Percentiles rank a stretch among this genome's conserved stretches.
Evolutionary conservation across 352 stramenopile species (phyloP).

Genomic region (Globisporangium mamillatum): DNA sequence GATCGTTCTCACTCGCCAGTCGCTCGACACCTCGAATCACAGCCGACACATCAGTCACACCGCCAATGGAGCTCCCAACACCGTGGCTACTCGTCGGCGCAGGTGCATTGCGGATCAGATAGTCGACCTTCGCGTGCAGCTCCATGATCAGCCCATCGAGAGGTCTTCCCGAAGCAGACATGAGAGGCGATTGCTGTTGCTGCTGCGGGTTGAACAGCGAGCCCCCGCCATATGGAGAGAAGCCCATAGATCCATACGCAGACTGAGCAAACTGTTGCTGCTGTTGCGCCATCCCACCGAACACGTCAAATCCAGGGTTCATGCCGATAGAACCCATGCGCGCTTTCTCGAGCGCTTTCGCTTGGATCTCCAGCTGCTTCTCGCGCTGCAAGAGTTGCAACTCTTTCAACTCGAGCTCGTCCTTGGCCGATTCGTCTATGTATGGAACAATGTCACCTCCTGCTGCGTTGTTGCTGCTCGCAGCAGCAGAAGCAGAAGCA

Average conservation of each 20-base stretch:
- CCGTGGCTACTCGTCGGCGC: slow-evolving; percentile 10
- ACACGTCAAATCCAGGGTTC: slow-evolving; percentile 22
- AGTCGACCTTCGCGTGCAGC: slow-evolving; percentile 73
- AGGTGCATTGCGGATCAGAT: slow-evolving; percentile 67
- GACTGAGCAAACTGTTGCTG: slow-evolving; percentile 9
- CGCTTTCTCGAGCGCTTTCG: slow-evolving; percentile 39
- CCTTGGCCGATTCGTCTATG: slow-evolving; percentile 22
- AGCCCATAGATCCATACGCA: slow-evolving; percentile 6
- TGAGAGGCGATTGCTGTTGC: slow-evolving; percentile 25
- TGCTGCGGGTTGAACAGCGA: slow-evolving; percentile 16
- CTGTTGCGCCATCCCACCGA: slow-evolving; percentile 22
- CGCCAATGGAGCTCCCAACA: slow-evolving; percentile 19
- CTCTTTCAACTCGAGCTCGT: slow-evolving; percentile 55
- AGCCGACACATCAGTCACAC: slow-evolving; percentile 49
- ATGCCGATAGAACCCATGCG: slow-evolving; percentile 23
- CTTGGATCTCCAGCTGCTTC: slow-evolving; percentile 47
- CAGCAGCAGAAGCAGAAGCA: slow-evolving; percentile 10
- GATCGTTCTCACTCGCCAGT: slow-evolving; percentile 69
- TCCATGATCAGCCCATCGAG: slow-evolving; percentile 52
- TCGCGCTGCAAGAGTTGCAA: slow-evolving; percentile 48
- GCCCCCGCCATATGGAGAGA: slow-evolving; percentile 4
- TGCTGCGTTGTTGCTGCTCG: slow-evolving; percentile 15
- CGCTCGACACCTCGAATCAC: slow-evolving; percentile 74
- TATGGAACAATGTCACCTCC: slow-evolving; percentile 51
- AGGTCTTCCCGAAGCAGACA: slow-evolving; percentile 35